Evolutionary conservation across 2,329 filamentous ascomycete species (phyloP).

Genomic region (Tolypocladium album): DNA sequence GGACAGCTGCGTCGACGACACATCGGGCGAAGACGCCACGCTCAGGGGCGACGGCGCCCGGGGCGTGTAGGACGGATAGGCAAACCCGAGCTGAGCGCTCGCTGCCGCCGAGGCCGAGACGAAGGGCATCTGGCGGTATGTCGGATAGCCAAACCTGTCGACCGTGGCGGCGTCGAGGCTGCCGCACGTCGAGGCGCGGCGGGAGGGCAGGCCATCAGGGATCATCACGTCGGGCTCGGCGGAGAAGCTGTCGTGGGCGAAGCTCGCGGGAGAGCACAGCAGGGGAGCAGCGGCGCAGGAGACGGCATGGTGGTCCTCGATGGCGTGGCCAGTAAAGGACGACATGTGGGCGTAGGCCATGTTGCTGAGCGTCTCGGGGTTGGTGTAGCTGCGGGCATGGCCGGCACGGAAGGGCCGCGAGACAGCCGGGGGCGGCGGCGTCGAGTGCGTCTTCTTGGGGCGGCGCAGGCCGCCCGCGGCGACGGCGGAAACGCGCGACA

Average conservation of each 20-base stretch:
- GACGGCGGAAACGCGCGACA: background rate
- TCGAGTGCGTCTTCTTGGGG: slow-evolving; percentile 13
- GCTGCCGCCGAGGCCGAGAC: slow-evolving; percentile 9
- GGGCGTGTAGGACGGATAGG: slow-evolving; percentile 33
- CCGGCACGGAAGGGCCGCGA: slow-evolving; percentile 26
- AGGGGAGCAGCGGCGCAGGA: slow-evolving; percentile 30
- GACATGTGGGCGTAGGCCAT: slow-evolving; percentile 25
- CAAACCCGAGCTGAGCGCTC: slow-evolving; percentile 23
- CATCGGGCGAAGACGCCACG: slow-evolving; percentile 29
- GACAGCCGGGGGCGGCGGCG: slow-evolving; percentile 6
- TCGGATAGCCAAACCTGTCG: slow-evolving; percentile 70
- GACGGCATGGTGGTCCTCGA: slow-evolving; percentile 10
- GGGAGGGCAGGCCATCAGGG: slow-evolving; percentile 10
- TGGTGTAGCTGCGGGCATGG: slow-evolving; percentile 50
- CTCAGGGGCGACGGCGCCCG: slow-evolving; percentile 36
- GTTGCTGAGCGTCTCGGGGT: slow-evolving; percentile 42
- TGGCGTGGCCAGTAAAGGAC: slow-evolving; percentile 19
- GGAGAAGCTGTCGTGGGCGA: slow-evolving; percentile 28
- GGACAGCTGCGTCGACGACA: slow-evolving; percentile 23
- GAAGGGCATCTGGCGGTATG: slow-evolving; percentile 64
- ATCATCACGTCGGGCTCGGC: slow-evolving; percentile 1
- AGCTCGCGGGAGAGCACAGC: slow-evolving; percentile 56
- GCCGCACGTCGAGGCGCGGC: slow-evolving; percentile 52
- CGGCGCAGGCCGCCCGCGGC: slow-evolving; percentile 2
- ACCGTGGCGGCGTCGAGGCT: slow-evolving; percentile 56